Base-by-base conservation (phyloP, 2,329 filamentous ascomycete genomes). In the Drechslerella coelobrocha region DNA sequence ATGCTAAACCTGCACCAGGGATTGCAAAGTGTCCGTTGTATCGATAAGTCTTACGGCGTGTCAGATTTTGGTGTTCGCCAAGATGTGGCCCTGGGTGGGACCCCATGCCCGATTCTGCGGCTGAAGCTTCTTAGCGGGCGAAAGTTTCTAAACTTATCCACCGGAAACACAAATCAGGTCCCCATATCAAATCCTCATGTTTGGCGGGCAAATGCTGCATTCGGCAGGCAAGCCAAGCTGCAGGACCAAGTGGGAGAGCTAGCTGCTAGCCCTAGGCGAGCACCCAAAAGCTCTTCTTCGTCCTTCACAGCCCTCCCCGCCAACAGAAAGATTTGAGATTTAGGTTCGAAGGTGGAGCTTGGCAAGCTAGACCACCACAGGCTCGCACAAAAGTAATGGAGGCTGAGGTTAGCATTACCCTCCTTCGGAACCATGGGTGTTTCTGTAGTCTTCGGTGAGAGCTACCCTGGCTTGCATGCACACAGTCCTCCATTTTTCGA, bases 321-420 rank as follows among this genome's bases (percentile, higher is more conserved):
- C 65, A 57, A 60, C 66, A 63, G 59, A 62, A 63, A 63, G 66
- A 71, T 69, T 69, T 69, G 65, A 71, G 66, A 71, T 71, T 63
- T 54, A 53, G 59, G 60, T 71, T 63, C 45, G 19, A 37, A 34
- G 34, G 66, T 50, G 66, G 59, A 71, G 66, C 63, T 68, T 56
- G 23, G 51, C 50, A 23, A 51, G 45, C 57, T 69, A 57, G 59
- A 57, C 60, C 59, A 41, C 23, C 48, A 26, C 37, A 29, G 41
- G 59, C 65, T 69, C 47, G 41, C 53, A 62, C 53, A 47, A 57
- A 61, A 69, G 24, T 10, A 45, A 43, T 60, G 59, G 59, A 63
- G 66, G 66, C 66, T 71, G 66, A 71, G 66, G 57, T 21, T 45
- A 34, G 50, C 59, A 52, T 59, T 57, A 61, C 55, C 39, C 56